These are phyloP conservation scores for Blastomyces percursus DNA, from an alignment of 2,329 filamentous ascomycete genomes.

Conservation along the genomic window DNA sequence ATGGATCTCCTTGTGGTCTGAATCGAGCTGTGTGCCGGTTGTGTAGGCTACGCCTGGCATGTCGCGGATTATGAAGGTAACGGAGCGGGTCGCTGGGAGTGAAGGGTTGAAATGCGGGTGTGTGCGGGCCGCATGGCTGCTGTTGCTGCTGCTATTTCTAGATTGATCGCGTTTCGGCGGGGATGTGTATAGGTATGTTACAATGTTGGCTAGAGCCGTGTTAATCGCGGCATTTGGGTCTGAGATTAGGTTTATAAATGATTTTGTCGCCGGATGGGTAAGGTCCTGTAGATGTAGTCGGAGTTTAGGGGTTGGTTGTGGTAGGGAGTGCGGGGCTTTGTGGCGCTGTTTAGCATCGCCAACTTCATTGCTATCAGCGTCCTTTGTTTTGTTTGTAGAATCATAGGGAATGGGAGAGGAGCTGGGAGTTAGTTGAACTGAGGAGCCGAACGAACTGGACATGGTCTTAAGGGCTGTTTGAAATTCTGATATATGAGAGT, in stretches of 20 bases:
- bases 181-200: conserved; percentile 57
- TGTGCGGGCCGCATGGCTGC: background rate
- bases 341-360: background rate
- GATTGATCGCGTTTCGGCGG: conserved; percentile 15
- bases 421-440: background rate
- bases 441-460: background rate
- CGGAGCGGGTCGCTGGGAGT: conserved; percentile 61
- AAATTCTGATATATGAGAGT: background rate
- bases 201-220: conserved; percentile 55
- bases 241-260: conserved; percentile 59
- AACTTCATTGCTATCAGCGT: background rate
- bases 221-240: conserved; percentile 49
- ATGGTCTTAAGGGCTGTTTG: background rate
- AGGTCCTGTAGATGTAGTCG: conserved; percentile 27
- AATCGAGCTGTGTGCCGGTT: conserved; percentile 63
- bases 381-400: background rate
- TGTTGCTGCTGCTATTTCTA: background rate
- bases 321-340: background rate
- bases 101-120: conserved; percentile 22
- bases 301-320: conserved; percentile 24
- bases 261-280: conserved; percentile 42
- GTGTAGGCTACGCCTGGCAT: conserved; percentile 88
- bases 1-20: conserved; percentile 88
- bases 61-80: conserved; percentile 68
- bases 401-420: background rate